These are phyloP conservation scores for Vanrija sp. DNA, from an alignment of 1,284 basidiomycete genomes.

Conservation along the genomic window DNA sequence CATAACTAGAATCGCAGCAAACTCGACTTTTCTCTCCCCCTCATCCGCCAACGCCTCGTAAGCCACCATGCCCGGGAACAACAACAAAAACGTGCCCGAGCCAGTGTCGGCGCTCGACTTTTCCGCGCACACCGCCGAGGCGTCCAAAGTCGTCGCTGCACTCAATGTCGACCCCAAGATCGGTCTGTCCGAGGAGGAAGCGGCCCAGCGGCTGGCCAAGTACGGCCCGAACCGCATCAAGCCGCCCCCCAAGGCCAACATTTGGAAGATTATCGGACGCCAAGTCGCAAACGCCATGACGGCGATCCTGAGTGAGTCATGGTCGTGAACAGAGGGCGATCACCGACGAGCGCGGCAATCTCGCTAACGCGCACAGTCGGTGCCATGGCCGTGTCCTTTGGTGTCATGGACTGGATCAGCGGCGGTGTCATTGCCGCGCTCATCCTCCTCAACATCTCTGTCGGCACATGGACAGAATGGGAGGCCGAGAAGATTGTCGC, in stretches of 20 bases:
- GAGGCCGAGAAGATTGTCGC: conserved; percentile 52
- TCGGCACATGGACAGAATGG: conserved; percentile 50
- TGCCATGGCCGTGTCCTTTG: conserved; percentile 63
- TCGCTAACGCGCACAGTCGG: conserved; percentile 47
- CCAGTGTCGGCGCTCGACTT: conserved; percentile 21
- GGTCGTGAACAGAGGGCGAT: too few relatives aligned
- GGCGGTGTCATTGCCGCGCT: conserved; percentile 63
- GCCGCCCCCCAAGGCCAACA: conserved; percentile 43
- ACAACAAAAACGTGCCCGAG: too few relatives aligned
- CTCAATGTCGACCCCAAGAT: conserved; percentile 33
- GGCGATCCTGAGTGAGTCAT: conserved; percentile 42
- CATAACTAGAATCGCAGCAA: too few relatives aligned
- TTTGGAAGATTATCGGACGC: conserved; percentile 32
- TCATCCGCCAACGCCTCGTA: too few relatives aligned
- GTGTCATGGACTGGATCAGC: conserved; percentile 61
- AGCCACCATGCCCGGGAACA: too few relatives aligned
- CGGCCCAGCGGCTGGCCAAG: conserved; percentile 25
- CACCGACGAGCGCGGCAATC: too few relatives aligned
- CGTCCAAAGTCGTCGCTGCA: conserved; percentile 38
- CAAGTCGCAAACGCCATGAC: conserved; percentile 50
- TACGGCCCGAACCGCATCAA: conserved; percentile 50
- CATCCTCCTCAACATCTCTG: conserved; percentile 56
- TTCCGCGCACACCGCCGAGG: conserved; percentile 37
- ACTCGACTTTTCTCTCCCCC: too few relatives aligned
- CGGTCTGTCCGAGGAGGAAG: conserved; percentile 38